Percentiles rank a stretch among this genome's conserved stretches.
phyloP scores from a whole-genome alignment of 192 early-diverging fungal genomes.

The Oehlia diaphana region DNA sequence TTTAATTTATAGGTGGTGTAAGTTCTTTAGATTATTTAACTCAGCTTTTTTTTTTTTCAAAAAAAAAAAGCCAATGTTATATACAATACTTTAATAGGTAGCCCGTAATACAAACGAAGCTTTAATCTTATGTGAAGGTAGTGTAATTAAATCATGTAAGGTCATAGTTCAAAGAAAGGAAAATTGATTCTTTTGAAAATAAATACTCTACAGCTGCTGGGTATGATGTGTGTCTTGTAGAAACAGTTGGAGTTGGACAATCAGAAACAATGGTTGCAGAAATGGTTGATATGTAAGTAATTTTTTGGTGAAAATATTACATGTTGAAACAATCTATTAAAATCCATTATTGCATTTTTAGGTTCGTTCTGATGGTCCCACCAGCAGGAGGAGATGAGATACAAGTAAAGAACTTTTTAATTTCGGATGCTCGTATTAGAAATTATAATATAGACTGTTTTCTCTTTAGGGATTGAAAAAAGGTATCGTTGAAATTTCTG shows the following conservation, averaged over 20 bases:
- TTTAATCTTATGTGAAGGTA: conserved; percentile 76
- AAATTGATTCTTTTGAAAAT: background rate
- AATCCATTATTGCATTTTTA: conserved; percentile 10
- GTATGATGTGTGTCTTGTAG: conserved; percentile 77
- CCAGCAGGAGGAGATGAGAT: conserved; percentile 86
- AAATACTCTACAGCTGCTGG: conserved; percentile 56
- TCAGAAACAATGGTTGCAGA: conserved; percentile 85
- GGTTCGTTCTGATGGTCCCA: conserved; percentile 74
- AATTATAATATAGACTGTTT: background rate
- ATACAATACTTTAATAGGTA: conserved; percentile 43
- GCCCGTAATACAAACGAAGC: conserved; percentile 82
- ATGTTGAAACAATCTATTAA: background rate
- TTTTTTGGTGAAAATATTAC: background rate
- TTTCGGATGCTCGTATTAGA: background rate
- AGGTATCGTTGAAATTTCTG: conserved; percentile 84
- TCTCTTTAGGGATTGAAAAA: conserved; percentile 73
- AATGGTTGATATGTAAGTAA: conserved; percentile 76
- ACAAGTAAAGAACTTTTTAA: conserved; percentile 45
- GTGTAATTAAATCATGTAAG: background rate
- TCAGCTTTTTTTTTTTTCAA: too few relatives aligned
- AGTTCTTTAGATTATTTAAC: background rate
- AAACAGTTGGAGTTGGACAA: conserved; percentile 88
- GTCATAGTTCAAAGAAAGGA: background rate
- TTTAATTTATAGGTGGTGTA: conserved; percentile 42
- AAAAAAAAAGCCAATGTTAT: background rate